Evolutionary conservation across 2,329 filamentous ascomycete species (phyloP), one percentile per base, ranked within the genome.

Genomic region (Epichloe scottii): DNA sequence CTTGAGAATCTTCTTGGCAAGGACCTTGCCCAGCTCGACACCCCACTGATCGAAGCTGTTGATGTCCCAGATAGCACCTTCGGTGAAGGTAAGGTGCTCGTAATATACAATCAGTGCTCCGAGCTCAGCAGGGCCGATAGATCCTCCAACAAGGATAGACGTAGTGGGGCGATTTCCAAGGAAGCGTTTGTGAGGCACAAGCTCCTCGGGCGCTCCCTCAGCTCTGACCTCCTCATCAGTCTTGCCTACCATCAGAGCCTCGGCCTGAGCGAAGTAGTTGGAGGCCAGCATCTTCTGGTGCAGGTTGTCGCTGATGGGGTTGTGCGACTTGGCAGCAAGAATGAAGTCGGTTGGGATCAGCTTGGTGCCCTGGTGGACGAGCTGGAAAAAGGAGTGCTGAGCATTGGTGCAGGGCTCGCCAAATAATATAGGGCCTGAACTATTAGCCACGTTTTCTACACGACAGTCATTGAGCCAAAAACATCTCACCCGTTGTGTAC

Each of bases 31-130:
- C 55, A 98, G 76, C 78, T 98, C 93, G 43, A 98, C 93, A 72
- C 93, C 93, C 93, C 93, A 98, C 77, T 98, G 93, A 74, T 98
- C 93, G 66, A 97, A 98, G 64, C 85, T 89, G 81, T 98, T 98
- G 77, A 98, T 95, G 74, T 97, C 95, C 93, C 93, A 98, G 67
- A 98, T 78, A 49, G 90, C 91, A 62, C 93, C 93, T 74, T 98
- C 93, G 38, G 88, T 94, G 71, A 98, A 98, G 51, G 93, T 97
- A 55, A 97, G 74, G 73, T 98, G 93, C 78, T 98, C 93, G 72
- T 98, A 98, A 79, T 97, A 98, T 58, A 89, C 91, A 62, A 98
- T 98, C 61, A 98, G 73, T 3, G 93, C 91, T 65, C 93, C 93
- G 46, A 98, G 81, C 62, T 95, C 89, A 42, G 84, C 88, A 8